Base-by-base conservation (phyloP, 352 stramenopile species). In the Phytophthora cactorum region DNA sequence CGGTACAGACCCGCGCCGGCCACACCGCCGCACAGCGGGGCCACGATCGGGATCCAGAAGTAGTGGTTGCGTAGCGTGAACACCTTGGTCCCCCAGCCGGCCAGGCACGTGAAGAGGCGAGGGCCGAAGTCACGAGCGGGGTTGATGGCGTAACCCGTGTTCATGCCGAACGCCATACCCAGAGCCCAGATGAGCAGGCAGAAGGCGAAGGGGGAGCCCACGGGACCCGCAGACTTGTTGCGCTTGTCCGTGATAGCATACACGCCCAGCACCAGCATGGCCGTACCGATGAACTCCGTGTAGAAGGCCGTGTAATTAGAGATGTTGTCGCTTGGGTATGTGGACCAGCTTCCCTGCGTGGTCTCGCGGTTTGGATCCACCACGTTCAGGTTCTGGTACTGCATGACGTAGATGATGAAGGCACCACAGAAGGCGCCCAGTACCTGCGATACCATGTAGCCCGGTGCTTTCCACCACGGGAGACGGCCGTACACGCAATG, bases 31-130 rank as follows among this genome's bases (percentile, higher is more conserved):
- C 80, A 27, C 6, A 78, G 6, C 12, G 70, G 15, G 3, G 55
- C 78, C 11, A 84, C 73, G 7, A 84, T 47, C 4, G 78, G 78
- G 50, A 86, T 70, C 78, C 74, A 86, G 66, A 82, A 86, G 75
- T 86, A 86, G 51, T 75, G 17, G 62, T 78, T 57, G 41, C 58
- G 59, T 12, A 53, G 14, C 9, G 69, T 76, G 59, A 86, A 86
- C 8, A 80, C 72, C 52, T 77, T 72, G 15, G 62, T 64, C 15
- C 78, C 78, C 66, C 70, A 83, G 54, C 78, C 78, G 12, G 75
- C 78, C n/a, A 61, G 25, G 9, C 31, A 15, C 44, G 75, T 70
- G 52, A 86, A 80, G 14, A 86, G 28, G 9, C 77, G 70, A 29
- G 72, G 72, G 25, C 68, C 74, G 9, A 86, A 67, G 66, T 86